Conservation (phyloP, 345 rosid species). For the Eucalyptus melliodora region DNA sequence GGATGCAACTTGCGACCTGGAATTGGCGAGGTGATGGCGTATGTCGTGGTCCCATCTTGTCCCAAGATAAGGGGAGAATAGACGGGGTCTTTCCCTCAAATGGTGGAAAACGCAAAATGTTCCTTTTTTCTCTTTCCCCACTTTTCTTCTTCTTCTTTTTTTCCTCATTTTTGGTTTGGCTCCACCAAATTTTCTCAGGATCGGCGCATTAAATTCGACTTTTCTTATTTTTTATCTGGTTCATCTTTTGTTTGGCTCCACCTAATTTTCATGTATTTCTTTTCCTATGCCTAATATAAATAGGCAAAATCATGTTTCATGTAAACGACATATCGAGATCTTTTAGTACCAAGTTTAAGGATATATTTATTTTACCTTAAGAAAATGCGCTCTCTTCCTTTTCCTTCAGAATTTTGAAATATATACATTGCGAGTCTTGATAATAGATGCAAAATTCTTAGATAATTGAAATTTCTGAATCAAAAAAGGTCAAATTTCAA, state of each 20-base stretch:
- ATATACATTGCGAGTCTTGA: rapidly evolving
- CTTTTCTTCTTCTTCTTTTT: no score
- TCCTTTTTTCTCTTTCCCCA: no score
- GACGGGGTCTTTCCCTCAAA: background rate
- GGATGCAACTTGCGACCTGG: background rate
- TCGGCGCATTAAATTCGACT: background rate
- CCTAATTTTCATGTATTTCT: no score
- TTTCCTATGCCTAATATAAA: background rate
- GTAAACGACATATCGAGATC: background rate
- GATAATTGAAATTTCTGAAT: background rate
- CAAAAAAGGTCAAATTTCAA: rapidly evolving
- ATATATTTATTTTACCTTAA: background rate
- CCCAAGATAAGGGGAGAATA: conserved; percentile 15
- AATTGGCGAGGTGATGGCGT: background rate
- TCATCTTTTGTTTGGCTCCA: background rate
- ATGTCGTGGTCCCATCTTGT: background rate
- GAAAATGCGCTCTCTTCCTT: no score
- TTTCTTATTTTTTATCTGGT: background rate
- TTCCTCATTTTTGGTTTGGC: no score
- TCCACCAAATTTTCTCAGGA: background rate
- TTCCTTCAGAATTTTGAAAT: rapidly evolving
- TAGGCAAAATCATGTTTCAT: no score
- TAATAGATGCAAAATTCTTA: background rate
- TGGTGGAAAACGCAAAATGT: background rate
- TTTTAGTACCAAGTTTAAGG: rapidly evolving